phyloP scores from a whole-genome alignment of 176 grass and related monocot genomes.

The Phyllostachys edulis region DNA sequence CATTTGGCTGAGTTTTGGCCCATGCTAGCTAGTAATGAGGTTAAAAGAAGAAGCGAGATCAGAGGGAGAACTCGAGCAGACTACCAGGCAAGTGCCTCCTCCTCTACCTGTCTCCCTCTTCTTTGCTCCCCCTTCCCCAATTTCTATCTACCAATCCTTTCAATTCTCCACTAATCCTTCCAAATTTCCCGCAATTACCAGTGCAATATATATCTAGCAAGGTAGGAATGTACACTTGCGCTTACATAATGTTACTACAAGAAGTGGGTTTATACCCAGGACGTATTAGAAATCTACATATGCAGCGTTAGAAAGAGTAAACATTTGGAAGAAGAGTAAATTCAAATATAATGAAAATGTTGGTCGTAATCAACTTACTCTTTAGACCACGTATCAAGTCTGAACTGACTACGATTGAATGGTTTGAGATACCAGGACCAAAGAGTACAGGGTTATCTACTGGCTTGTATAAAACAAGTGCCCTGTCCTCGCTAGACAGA shows the following conservation, averaged over 20 bases:
- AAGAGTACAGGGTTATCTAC: conserved; percentile 27
- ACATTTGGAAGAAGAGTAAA: conserved; percentile 12
- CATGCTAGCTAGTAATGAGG: neutral
- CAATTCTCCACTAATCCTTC: neutral
- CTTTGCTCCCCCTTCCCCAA: neutral
- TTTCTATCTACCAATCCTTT: conserved; percentile 12
- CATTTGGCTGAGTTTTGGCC: neutral
- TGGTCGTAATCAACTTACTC: conserved; percentile 56
- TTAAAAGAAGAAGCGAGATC: neutral
- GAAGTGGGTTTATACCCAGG: neutral
- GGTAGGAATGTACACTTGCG: neutral
- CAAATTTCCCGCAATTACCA: neutral
- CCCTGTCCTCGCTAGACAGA: conserved; percentile 41
- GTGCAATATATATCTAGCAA: neutral
- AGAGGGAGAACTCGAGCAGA: neutral
- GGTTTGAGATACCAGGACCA: conserved; percentile 38
- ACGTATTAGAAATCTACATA: conserved; percentile 5
- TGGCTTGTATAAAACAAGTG: conserved; percentile 81
- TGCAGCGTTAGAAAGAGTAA: conserved; percentile 1
- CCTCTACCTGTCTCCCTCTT: neutral
- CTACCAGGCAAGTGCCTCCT: neutral
- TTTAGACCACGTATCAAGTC: conserved; percentile 73
- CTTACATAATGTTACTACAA: neutral
- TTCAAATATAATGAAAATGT: conserved; percentile 16
- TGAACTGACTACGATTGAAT: conserved; percentile 69